These are phyloP conservation scores for Paralagenidium karlingii DNA, from an alignment of 352 stramenopile species.

Conservation along the genomic window DNA sequence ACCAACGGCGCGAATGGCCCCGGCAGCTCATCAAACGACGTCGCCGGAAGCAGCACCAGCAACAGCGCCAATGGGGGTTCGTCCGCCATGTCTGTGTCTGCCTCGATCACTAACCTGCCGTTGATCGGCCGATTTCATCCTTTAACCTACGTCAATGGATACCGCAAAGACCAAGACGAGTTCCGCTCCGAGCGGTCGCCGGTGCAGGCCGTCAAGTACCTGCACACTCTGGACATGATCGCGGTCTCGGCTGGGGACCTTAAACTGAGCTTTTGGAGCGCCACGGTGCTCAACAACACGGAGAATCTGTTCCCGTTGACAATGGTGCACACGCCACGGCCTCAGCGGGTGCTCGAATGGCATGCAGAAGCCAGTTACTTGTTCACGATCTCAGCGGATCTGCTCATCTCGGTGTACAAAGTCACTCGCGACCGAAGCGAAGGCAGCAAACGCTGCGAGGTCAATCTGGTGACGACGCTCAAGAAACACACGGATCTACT, in stretches of 20 bases:
- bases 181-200: slow-evolving; percentile 60
- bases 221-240: slow-evolving; percentile 40
- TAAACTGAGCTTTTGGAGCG: slow-evolving; percentile 68
- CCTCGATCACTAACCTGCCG: slow-evolving; percentile 27
- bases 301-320: slow-evolving; percentile 50
- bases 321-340: slow-evolving; percentile 46
- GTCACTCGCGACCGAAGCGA: slow-evolving; percentile 26
- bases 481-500: slow-evolving; percentile 61
- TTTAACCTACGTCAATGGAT: slow-evolving; percentile 48
- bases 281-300: slow-evolving; percentile 38
- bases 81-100: slow-evolving; percentile 3
- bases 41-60: no score
- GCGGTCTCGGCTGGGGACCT: slow-evolving; percentile 59
- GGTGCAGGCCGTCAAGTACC: slow-evolving; percentile 59
- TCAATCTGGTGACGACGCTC: slow-evolving; percentile 31
- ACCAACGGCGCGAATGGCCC: neutral
- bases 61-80: neutral
- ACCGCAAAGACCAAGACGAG: slow-evolving; percentile 64
- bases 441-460: slow-evolving; percentile 40
- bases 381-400: slow-evolving; percentile 61
- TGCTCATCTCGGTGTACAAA: slow-evolving; percentile 51
- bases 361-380: slow-evolving; percentile 28
- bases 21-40: neutral
- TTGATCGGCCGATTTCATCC: slow-evolving; percentile 66
- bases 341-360: slow-evolving; percentile 65